Evolutionary conservation across 2,329 filamentous ascomycete species (phyloP).

Genomic region (Colletotrichum paranaense): DNA sequence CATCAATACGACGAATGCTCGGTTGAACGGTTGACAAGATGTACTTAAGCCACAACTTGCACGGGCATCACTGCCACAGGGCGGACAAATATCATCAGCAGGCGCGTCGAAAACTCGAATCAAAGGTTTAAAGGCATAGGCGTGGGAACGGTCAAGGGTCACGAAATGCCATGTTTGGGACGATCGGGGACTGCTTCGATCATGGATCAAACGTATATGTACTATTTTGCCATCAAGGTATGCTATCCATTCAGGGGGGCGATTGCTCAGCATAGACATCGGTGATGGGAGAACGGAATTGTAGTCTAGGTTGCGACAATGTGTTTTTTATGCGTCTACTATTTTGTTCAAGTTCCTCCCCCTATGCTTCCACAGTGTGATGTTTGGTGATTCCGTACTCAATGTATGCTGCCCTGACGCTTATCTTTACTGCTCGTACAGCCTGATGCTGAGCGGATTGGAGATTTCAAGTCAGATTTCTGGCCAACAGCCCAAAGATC

Average conservation of each 20-base stretch:
- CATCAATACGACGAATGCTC: slow-evolving; percentile 37
- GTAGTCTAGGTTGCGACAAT: slow-evolving; percentile 53
- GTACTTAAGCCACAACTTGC: slow-evolving; percentile 42
- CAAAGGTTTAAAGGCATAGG: slow-evolving; percentile 36
- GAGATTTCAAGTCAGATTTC: not conserved
- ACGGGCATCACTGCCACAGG: slow-evolving; percentile 37
- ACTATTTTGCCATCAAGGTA: slow-evolving; percentile 59
- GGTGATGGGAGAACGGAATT: slow-evolving; percentile 52
- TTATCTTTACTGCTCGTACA: not conserved
- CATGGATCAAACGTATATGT: slow-evolving; percentile 54
- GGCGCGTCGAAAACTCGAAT: slow-evolving; percentile 38
- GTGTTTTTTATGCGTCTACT: slow-evolving; percentile 34
- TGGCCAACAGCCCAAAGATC: not conserved
- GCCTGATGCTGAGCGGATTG: not conserved
- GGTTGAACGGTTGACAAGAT: slow-evolving; percentile 50
- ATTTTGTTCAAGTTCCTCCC: not conserved
- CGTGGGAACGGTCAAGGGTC: slow-evolving; percentile 36
- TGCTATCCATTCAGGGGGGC: slow-evolving; percentile 50
- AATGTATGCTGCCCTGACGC: not conserved
- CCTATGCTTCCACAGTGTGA: not conserved
- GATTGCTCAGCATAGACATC: slow-evolving; percentile 59
- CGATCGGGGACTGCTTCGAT: slow-evolving; percentile 38
- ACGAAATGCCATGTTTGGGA: slow-evolving; percentile 35
- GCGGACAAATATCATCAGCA: slow-evolving; percentile 38
- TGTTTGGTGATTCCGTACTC: no score